These are phyloP conservation scores for Phytophthora macrochlamydospora DNA, from an alignment of 352 stramenopile genomes.

Conservation along the genomic window DNA sequence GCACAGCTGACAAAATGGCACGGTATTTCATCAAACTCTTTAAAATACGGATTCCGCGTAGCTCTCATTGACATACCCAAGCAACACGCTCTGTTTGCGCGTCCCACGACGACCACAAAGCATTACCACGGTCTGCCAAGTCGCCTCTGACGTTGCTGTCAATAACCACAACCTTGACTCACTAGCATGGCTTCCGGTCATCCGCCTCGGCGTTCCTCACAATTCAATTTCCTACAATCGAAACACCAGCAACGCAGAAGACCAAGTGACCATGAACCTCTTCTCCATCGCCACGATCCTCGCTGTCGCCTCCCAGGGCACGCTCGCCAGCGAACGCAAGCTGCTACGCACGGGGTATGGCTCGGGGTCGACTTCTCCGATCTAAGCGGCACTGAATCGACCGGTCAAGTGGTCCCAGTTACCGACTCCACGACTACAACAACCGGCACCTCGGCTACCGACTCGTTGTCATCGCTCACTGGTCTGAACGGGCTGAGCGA, in stretches of 20 bases:
- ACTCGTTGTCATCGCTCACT: constrained; percentile 9
- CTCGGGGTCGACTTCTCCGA: constrained; percentile 4
- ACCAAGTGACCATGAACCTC: neutral
- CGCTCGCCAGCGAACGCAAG: neutral
- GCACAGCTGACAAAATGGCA: neutral
- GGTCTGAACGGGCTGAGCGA: neutral
- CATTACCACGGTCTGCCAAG: neutral
- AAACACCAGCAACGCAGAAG: neutral
- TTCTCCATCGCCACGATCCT: neutral
- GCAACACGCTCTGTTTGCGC: no score
- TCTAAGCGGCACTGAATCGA: neutral
- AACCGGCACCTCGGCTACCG: neutral
- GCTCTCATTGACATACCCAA: no score
- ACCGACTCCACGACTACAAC: neutral
- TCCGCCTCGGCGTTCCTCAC: neutral
- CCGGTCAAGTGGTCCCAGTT: neutral
- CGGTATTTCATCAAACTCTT: neutral
- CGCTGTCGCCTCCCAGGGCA: neutral
- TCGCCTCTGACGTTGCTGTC: neutral
- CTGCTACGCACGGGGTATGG: neutral
- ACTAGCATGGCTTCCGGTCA: neutral
- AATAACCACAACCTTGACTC: neutral
- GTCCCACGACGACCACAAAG: neutral
- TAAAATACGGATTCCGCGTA: neutral
- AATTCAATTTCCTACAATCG: neutral